Evolutionary conservation across 2,329 filamentous ascomycete genomes (phyloP).

Genomic region (Dichotomopilus funicola): DNA sequence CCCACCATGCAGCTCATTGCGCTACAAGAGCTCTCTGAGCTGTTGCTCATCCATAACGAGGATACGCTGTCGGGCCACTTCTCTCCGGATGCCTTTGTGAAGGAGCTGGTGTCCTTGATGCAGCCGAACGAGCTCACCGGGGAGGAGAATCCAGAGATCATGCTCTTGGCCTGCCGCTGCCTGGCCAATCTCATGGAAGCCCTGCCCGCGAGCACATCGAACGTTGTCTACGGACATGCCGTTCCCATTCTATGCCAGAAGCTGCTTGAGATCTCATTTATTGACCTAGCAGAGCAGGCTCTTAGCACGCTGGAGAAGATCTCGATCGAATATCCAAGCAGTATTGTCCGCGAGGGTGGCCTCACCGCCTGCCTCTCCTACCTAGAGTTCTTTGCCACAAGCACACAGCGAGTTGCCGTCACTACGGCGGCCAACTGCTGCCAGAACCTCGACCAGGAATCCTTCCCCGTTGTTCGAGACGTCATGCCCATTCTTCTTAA

Average conservation of each 20-base stretch:
- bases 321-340: constrained; percentile 88
- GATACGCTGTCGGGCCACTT: constrained; percentile 95
- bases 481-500: constrained; percentile 95
- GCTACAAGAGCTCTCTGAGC: constrained; percentile 85
- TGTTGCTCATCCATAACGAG: constrained; percentile 90
- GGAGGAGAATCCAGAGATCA: constrained; percentile 92
- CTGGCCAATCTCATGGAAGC: constrained; percentile 98
- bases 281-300: constrained; percentile 94
- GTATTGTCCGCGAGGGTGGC: constrained; percentile 92
- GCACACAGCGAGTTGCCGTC: constrained; percentile 91
- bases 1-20: constrained; percentile 84
- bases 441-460: constrained; percentile 90
- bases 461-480: constrained; percentile 82
- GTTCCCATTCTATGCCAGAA: constrained; percentile 94
- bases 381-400: constrained; percentile 95
- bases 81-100: constrained; percentile 87
- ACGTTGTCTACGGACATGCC: constrained; percentile 94
- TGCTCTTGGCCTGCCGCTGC: constrained; percentile 92
- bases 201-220: constrained; percentile 82
- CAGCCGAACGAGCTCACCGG: constrained; percentile 74
- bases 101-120: constrained; percentile 89
- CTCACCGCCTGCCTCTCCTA: constrained; percentile 93
- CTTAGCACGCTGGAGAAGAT: constrained; percentile 96
- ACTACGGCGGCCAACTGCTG: constrained; percentile 98
- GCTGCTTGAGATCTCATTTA: constrained; percentile 90